phyloP scores from a whole-genome alignment of 495 filamentous ascomycete species.

The Trichoderma asperelloides region DNA sequence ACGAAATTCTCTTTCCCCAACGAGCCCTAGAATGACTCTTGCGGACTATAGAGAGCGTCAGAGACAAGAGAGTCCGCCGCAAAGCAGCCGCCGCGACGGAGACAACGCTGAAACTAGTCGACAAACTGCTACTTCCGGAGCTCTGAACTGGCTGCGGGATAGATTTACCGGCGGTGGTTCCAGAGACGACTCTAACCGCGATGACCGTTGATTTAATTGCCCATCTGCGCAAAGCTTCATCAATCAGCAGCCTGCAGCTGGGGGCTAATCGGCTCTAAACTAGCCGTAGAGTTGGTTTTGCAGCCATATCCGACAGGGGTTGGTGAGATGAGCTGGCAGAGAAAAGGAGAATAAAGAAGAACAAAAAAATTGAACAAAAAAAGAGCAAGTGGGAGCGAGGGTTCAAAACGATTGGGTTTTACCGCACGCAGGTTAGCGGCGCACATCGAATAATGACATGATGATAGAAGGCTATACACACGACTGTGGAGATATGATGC shows the following conservation, averaged over 20 bases:
- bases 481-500: background rate
- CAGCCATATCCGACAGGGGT: background rate
- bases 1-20: conserved; percentile 14
- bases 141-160: conserved; percentile 30
- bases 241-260: background rate
- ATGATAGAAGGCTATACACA: conserved; percentile 2
- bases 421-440: background rate
- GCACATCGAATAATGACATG: background rate
- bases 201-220: background rate
- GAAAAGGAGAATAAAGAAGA: too few species aligned
- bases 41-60: conserved; percentile 13
- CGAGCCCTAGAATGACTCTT: conserved; percentile 14
- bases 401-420: background rate
- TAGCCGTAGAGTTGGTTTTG: background rate
- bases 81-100: conserved; percentile 16
- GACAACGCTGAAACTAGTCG: conserved; percentile 9
- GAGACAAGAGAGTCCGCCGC: conserved; percentile 22
- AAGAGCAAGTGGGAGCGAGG: background rate
- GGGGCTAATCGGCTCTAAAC: background rate
- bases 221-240: background rate
- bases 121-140: conserved; percentile 16
- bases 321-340: background rate
- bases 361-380: background rate
- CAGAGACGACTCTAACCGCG: background rate
- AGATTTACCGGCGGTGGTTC: conserved; percentile 21